Evolutionary conservation across 73 alveolate genomes (phyloP).

Genomic region (Loxodes magnus): DNA sequence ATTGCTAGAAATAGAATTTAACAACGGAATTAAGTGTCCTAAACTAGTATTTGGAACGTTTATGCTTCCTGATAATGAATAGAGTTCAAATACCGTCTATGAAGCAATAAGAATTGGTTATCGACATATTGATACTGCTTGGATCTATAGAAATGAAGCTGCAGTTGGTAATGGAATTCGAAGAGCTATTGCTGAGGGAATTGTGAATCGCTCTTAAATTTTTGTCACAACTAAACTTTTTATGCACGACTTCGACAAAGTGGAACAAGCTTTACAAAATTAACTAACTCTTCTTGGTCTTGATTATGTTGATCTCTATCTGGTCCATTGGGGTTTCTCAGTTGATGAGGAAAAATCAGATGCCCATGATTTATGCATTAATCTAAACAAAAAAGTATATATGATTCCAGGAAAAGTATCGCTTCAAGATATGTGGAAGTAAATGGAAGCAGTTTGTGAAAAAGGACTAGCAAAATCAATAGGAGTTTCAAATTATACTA

Average conservation of each 20-base stretch:
- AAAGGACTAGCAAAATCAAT: slow-evolving; percentile 45
- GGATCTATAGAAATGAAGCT: slow-evolving; percentile 46
- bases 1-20: no score
- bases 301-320: slow-evolving; percentile 42
- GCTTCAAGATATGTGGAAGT: slow-evolving; percentile 55
- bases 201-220: slow-evolving; percentile 61
- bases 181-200: slow-evolving; percentile 18
- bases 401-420: no score
- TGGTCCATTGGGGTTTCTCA: slow-evolving; percentile 54
- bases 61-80: slow-evolving; percentile 1
- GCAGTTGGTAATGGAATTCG: slow-evolving; percentile 58
- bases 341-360: slow-evolving; percentile 15
- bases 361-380: slow-evolving; percentile 14
- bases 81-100: slow-evolving; percentile 15
- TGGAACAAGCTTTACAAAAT: slow-evolving; percentile 39
- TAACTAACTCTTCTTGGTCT: slow-evolving; percentile 42
- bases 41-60: slow-evolving; percentile 8
- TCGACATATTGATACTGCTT: slow-evolving; percentile 70
- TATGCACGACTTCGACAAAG: slow-evolving; percentile 30
- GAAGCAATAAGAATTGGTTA: slow-evolving; percentile 57
- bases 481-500: slow-evolving; percentile 63
- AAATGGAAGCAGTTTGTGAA: slow-evolving; percentile 45
- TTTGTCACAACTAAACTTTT: slow-evolving; percentile 61
- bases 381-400: no score
- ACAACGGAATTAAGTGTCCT: no score